A percentile compares a stretch with the other conserved stretches of the same genome.
Evolutionary conservation across 2,329 filamentous ascomycete species (phyloP).

Genomic region (Knufia fluminis): DNA sequence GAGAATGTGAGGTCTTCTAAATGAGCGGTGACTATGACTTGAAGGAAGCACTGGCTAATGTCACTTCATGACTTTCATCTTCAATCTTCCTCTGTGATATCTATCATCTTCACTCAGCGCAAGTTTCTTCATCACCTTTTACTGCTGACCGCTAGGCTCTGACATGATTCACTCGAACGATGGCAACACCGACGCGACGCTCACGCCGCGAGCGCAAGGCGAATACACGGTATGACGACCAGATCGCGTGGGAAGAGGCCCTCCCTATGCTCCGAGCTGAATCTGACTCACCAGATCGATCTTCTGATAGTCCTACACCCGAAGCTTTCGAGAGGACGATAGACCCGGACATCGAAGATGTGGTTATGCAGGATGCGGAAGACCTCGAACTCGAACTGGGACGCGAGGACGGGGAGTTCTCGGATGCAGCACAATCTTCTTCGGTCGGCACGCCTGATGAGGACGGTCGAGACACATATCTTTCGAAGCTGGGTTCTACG

Average conservation of each 20-base stretch:
- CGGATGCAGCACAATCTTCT: not conserved
- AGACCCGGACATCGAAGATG: conserved; percentile 1
- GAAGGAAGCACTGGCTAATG: too few species aligned
- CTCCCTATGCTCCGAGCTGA: conserved; percentile 16
- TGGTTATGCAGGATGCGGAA: not conserved
- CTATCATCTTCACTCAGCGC: too few species aligned
- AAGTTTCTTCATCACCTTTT: too few species aligned
- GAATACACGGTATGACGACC: conserved; percentile 19
- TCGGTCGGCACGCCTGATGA: not conserved
- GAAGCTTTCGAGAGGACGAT: not conserved
- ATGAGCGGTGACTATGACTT: too few species aligned
- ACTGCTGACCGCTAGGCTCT: too few species aligned
- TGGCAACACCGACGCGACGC: conserved; percentile 9
- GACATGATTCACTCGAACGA: too few species aligned
- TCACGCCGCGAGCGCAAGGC: conserved; percentile 19
- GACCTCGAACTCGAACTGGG: not conserved
- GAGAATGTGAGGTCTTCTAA: too few species aligned
- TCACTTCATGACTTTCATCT: too few species aligned
- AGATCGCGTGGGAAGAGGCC: conserved; percentile 18
- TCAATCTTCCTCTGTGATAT: too few species aligned
- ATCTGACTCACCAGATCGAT: conserved; percentile 4
- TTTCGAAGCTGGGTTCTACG: not conserved
- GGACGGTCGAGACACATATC: not conserved
- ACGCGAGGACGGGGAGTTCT: not conserved
- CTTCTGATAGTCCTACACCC: not conserved